These are phyloP conservation scores for Tylopilus felleus DNA, from an alignment of 768 basidiomycete genomes.

Conservation along the genomic window DNA sequence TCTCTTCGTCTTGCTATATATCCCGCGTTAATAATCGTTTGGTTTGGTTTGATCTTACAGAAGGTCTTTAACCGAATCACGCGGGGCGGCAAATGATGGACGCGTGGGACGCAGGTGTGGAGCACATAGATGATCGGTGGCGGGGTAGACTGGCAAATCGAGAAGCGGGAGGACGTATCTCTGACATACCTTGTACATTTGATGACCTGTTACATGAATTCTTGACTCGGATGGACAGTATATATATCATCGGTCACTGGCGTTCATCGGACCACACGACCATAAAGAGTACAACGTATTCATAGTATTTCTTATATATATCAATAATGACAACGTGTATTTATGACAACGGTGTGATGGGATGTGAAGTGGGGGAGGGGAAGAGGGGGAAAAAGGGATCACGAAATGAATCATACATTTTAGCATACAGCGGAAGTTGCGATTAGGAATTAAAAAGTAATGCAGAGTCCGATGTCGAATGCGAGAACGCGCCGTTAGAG, in stretches of 20 bases:
- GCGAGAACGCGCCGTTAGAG: background rate
- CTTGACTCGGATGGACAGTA: background rate
- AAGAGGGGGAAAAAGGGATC: background rate
- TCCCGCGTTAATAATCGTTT: slow-evolving; percentile 19
- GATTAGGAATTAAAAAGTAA: slow-evolving; percentile 5
- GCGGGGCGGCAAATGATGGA: slow-evolving; percentile 23
- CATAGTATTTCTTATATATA: slow-evolving; percentile 22
- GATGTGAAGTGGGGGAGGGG: background rate
- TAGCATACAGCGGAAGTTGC: background rate
- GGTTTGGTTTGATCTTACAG: slow-evolving; percentile 20
- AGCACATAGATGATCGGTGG: background rate
- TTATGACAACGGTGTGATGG: background rate
- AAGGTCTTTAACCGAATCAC: slow-evolving; percentile 27
- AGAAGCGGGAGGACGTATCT: background rate
- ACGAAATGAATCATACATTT: slow-evolving; percentile 30
- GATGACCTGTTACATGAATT: slow-evolving; percentile 2
- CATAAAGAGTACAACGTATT: slow-evolving; percentile 4
- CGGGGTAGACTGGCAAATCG: background rate
- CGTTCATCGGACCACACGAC: background rate
- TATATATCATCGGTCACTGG: background rate
- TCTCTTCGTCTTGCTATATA: slow-evolving; percentile 2
- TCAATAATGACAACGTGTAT: slow-evolving; percentile 19
- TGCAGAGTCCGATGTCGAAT: background rate
- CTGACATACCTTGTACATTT: slow-evolving; percentile 5
- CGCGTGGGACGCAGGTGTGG: background rate